Conservation (phyloP, 2,329 filamentous ascomycete species). For the Aciculosporium take region DNA sequence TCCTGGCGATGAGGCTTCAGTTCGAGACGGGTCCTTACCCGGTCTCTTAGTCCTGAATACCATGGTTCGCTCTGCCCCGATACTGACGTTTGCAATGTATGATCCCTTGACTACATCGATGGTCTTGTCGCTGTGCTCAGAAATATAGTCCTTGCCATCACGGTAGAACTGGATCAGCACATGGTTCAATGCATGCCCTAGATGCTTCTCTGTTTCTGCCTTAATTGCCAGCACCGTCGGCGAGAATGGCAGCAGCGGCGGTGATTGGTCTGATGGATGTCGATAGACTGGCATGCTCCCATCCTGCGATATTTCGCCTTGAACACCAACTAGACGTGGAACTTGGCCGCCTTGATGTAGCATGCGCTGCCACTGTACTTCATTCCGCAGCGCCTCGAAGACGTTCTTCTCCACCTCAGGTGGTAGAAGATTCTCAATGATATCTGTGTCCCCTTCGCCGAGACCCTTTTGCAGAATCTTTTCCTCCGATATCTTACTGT, state of each 20-base stretch:
- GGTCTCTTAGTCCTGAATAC: slow-evolving; percentile 67
- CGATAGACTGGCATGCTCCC: slow-evolving; percentile 82
- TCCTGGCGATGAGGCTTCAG: slow-evolving; percentile 3
- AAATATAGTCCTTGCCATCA: slow-evolving; percentile 79
- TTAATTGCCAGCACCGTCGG: slow-evolving; percentile 56
- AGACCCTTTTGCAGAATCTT: slow-evolving; percentile 34
- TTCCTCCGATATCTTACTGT: background rate
- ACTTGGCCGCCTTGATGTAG: slow-evolving; percentile 83
- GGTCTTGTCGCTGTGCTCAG: slow-evolving; percentile 94
- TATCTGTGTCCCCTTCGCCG: slow-evolving; percentile 67
- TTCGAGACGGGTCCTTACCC: slow-evolving; percentile 21
- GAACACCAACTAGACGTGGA: slow-evolving; percentile 78
- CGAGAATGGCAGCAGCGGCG: slow-evolving; percentile 63
- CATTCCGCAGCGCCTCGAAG: slow-evolving; percentile 56
- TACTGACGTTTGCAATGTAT: slow-evolving; percentile 80
- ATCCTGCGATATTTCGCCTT: slow-evolving; percentile 55
- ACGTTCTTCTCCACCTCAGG: slow-evolving; percentile 37
- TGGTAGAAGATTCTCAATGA: slow-evolving; percentile 58
- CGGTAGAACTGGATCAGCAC: slow-evolving; percentile 88
- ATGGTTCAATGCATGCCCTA: slow-evolving; percentile 79
- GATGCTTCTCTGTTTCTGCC: slow-evolving; percentile 49
- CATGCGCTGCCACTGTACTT: slow-evolving; percentile 86
- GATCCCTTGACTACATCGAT: slow-evolving; percentile 72
- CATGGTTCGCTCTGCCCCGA: slow-evolving; percentile 89
- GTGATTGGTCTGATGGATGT: slow-evolving; percentile 80